Conservation (phyloP, 1,284 basidiomycete species). For the Pseudozyma tsukubaensis region DNA sequence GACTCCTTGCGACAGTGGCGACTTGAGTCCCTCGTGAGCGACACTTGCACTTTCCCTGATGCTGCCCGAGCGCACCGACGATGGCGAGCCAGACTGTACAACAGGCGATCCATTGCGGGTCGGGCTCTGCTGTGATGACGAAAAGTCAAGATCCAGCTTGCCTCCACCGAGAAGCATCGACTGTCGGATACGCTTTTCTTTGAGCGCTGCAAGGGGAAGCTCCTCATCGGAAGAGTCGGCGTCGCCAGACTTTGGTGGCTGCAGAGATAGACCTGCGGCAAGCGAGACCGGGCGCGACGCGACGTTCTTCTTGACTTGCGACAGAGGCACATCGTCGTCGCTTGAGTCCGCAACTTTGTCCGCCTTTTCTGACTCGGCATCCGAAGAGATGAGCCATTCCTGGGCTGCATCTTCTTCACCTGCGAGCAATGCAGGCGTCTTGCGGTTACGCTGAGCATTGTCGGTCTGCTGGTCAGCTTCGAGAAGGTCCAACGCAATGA, state of each 20-base stretch:
- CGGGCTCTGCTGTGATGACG: constrained; percentile 3
- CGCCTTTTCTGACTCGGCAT: constrained; percentile 25
- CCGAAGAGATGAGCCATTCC: constrained; percentile 51
- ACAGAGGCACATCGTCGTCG: constrained; percentile 59
- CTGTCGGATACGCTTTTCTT: constrained; percentile 49
- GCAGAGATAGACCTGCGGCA: constrained; percentile 34
- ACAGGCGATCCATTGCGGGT: constrained; percentile 3
- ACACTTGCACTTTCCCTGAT: not conserved
- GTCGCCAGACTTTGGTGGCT: constrained; percentile 4
- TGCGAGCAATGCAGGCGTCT: constrained; percentile 19
- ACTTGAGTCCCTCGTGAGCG: constrained; percentile 1
- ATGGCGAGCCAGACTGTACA: constrained; percentile 11
- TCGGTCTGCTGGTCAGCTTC: constrained; percentile 5
- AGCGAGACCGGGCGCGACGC: constrained; percentile 39
- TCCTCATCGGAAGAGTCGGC: constrained; percentile 59
- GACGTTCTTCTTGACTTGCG: constrained; percentile 53
- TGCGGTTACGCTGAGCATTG: constrained; percentile 11
- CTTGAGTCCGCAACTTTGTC: constrained; percentile 24
- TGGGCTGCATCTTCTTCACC: constrained; percentile 36
- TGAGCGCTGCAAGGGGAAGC: constrained; percentile 54
- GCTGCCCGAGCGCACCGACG: constrained; percentile 20
- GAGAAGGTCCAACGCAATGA: constrained; percentile 42
- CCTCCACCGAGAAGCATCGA: constrained; percentile 44
- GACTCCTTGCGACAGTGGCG: constrained; percentile 6
- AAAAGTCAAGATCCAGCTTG: constrained; percentile 54